Evolutionary conservation across 768 basidiomycete species (phyloP).

Genomic region (Lactarius deliciosus): DNA sequence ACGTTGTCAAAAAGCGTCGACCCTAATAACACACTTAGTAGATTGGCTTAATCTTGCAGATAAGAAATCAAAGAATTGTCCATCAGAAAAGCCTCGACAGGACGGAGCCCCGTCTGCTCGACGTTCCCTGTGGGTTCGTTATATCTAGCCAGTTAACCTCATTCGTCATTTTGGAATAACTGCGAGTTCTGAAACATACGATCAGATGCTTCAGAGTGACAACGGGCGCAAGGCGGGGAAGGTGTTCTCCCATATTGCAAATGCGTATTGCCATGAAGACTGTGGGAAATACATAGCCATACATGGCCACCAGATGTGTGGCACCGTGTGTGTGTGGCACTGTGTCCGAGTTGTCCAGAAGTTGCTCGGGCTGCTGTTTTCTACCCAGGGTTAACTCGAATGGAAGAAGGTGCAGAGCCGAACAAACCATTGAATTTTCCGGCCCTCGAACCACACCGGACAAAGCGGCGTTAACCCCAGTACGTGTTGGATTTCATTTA

Average conservation of each 20-base stretch:
- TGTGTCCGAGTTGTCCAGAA: background rate
- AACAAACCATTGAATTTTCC: background rate
- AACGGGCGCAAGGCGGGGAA: background rate
- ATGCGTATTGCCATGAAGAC: background rate
- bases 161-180: background rate
- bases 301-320: background rate
- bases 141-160: background rate
- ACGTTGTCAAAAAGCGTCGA: background rate
- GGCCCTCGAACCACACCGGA: background rate
- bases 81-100: background rate
- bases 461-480: background rate
- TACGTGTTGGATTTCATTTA: background rate
- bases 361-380: background rate
- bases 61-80: background rate
- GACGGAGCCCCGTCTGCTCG: background rate
- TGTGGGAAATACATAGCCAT: background rate
- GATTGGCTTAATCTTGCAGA: background rate
- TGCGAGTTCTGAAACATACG: constrained; percentile 1
- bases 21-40: background rate
- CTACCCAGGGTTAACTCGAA: background rate
- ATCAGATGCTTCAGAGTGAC: background rate
- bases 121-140: background rate
- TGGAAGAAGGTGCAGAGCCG: background rate
- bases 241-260: background rate
- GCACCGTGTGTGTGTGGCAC: background rate